Percentiles rank a stretch among this genome's conserved stretches.
Evolutionary conservation across 805 yeast genomes (phyloP).

Genomic region (Maudiozyma saulgeensis): DNA sequence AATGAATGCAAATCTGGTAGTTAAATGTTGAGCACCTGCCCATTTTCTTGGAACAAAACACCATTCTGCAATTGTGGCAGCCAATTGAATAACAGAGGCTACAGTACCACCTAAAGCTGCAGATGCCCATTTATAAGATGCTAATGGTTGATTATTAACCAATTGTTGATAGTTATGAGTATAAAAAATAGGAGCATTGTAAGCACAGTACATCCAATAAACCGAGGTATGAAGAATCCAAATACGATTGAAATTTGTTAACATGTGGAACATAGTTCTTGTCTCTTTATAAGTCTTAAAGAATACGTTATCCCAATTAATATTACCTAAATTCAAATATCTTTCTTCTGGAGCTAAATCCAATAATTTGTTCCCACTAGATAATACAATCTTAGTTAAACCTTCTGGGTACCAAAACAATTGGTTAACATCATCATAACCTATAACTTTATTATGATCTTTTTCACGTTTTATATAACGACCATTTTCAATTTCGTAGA

Average conservation of each 20-base stretch:
- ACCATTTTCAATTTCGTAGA: constrained; percentile 70
- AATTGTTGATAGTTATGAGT: constrained; percentile 80
- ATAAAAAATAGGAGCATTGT: constrained; percentile 83
- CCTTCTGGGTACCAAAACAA: constrained; percentile 99
- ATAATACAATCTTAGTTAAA: constrained; percentile 79
- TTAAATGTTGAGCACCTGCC: constrained; percentile 97
- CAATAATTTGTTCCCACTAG: constrained; percentile 84
- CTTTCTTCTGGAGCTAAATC: constrained; percentile 87
- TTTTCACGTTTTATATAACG: constrained; percentile 75
- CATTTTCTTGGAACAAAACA: constrained; percentile 92
- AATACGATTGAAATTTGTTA: constrained; percentile 93
- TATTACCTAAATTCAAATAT: constrained; percentile 79
- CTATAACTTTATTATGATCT: constrained; percentile 71
- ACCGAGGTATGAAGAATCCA: constrained; percentile 88
- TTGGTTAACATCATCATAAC: constrained; percentile 98
- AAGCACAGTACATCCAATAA: constrained; percentile 92
- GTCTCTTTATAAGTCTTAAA: constrained; percentile 93
- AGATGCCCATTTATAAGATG: constrained; percentile 87
- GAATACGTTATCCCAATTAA: constrained; percentile 82
- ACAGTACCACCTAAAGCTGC: constrained; percentile 87
- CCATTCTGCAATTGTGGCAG: constrained; percentile 90
- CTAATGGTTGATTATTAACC: constrained; percentile 70
- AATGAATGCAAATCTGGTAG: constrained; percentile 76
- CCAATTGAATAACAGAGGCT: constrained; percentile 70
- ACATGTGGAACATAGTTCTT: constrained; percentile 93